Conservation (phyloP, 768 basidiomycete species). For the Kwoniella sp. region DNA sequence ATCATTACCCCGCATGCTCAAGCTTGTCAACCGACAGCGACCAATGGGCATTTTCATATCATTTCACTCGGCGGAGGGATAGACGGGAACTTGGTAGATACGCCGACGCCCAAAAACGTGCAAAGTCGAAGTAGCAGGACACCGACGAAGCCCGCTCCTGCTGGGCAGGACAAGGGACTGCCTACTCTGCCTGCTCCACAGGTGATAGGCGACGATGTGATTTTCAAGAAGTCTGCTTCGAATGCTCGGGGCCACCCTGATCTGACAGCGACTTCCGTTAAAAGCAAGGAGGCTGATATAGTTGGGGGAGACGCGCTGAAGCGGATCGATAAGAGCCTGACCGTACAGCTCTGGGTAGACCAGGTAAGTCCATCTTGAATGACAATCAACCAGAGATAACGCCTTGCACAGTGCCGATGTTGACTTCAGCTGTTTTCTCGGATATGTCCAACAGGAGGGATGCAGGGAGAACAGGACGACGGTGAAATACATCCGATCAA, state of each 20-base stretch:
- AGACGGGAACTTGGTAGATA: constrained; percentile 3
- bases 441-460: constrained; percentile 62
- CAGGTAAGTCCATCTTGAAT: constrained; percentile 58
- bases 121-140: neutral
- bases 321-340: constrained; percentile 56
- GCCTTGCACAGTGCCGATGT: neutral
- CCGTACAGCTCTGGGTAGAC: constrained; percentile 72
- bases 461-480: constrained; percentile 67
- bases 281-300: neutral
- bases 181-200: constrained; percentile 10
- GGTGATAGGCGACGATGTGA: neutral
- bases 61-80: neutral
- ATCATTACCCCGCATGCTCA: constrained; percentile 1
- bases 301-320: constrained; percentile 15
- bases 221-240: neutral
- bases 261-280: too few species aligned
- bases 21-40: neutral
- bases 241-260: too few species aligned
- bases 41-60: neutral
- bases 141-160: neutral
- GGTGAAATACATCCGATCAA: constrained; percentile 66
- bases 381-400: neutral
- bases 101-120: constrained; percentile 10
- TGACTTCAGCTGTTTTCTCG: neutral
- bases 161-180: constrained; percentile 10